Conservation (phyloP, 2,329 filamentous ascomycete species). For the Neonectria punicea region DNA sequence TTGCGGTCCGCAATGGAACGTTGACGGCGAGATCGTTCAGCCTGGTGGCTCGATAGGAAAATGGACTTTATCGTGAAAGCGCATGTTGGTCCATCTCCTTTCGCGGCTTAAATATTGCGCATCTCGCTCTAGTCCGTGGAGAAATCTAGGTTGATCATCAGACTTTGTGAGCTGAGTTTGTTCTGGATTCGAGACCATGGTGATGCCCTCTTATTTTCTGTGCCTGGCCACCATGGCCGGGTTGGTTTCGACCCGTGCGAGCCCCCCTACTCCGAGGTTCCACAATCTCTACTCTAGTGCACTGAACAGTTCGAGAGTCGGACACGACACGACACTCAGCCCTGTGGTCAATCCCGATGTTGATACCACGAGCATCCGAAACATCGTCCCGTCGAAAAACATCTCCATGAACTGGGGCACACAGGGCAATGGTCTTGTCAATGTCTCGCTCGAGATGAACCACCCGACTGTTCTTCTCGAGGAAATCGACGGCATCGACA, state of each 20-base stretch:
- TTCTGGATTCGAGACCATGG: background rate
- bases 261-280: background rate
- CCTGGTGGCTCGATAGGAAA: background rate
- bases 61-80: background rate
- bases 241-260: background rate
- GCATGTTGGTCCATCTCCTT: background rate
- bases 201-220: conserved; percentile 5
- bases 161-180: background rate
- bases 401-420: conserved; percentile 24
- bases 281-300: background rate
- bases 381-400: conserved; percentile 27
- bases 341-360: conserved; percentile 21
- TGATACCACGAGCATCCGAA: conserved; percentile 19
- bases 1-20: conserved; percentile 16
- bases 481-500: conserved; percentile 20
- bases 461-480: conserved; percentile 33
- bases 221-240: conserved; percentile 1
- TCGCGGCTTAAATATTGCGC: conserved; percentile 11
- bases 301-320: conserved; percentile 8
- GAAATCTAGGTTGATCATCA: background rate
- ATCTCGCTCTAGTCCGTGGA: background rate
- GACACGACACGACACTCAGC: conserved; percentile 24
- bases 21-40: conserved; percentile 15
- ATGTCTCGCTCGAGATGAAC: conserved; percentile 31
- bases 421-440: conserved; percentile 19